Conservation (phyloP, 306 rosid genomes). For the Fragaria iinumae region DNA sequence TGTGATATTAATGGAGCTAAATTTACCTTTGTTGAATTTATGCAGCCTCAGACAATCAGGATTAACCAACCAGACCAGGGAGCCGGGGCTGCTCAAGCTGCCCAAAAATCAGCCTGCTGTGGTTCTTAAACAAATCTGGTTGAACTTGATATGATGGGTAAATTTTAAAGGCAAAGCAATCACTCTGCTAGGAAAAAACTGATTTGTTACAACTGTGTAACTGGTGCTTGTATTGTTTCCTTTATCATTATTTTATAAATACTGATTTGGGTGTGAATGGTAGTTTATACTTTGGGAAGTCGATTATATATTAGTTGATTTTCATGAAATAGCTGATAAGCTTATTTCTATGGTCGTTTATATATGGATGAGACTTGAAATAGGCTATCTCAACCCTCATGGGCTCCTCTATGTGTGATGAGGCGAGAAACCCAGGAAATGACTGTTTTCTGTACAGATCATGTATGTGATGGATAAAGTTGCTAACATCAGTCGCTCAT, state of each 20-base stretch:
- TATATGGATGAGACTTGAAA: background rate
- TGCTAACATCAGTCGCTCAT: background rate
- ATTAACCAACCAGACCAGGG: constrained; percentile 84
- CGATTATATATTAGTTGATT: constrained; percentile 47
- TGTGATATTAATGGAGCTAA: background rate
- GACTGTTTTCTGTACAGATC: background rate
- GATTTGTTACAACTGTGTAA: constrained; percentile 49
- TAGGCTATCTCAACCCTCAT: background rate
- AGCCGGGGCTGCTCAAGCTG: constrained; percentile 63
- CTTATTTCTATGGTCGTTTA: background rate
- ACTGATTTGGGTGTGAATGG: constrained; percentile 64
- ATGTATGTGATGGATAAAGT: background rate
- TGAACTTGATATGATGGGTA: constrained; percentile 27
- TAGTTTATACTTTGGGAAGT: constrained; percentile 44
- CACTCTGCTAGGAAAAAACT: constrained; percentile 41
- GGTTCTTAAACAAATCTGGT: constrained; percentile 47
- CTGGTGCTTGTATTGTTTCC: constrained; percentile 47
- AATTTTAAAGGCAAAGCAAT: constrained; percentile 34
- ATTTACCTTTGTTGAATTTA: constrained; percentile 22
- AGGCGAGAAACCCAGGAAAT: background rate
- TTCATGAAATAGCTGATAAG: background rate
- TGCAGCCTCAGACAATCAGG: constrained; percentile 86
- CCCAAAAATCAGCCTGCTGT: constrained; percentile 86
- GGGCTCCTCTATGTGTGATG: background rate
- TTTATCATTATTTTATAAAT: constrained; percentile 36